Evolutionary conservation across 2,329 filamentous ascomycete species (phyloP), one percentile per base, ranked within the genome.

Genomic region (Magnaporthiopsis poae): DNA sequence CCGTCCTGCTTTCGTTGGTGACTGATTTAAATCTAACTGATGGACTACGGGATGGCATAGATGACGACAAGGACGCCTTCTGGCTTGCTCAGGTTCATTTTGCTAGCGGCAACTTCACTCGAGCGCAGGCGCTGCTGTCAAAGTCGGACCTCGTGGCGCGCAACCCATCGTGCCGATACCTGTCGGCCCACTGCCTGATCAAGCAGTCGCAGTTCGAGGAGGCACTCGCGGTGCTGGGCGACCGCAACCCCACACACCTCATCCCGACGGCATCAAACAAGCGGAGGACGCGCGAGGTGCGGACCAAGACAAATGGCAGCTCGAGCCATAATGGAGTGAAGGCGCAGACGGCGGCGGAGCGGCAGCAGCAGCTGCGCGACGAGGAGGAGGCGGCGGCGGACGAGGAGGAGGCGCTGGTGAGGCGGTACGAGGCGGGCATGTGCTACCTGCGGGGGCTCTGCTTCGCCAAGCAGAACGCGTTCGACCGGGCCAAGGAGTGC

Each of bases 81-180:
- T 97, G 92, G 90, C 88, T 99, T 61, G 95, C 95, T n/a, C 94
- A 98, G 78, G 92, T 96, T 56, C 94, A 99, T 78, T 99, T 98
- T 79, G 90, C 89, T 65, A 95, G 92, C 63, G 93, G 92, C 72
- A 96, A 98, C 80, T 97, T 96, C 77, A 95, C 90, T 11, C 90
- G 95, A 72, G 93, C 95, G 2, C 89, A 96, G 72, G 86, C 91
- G 31, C 90, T 97, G 70, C 87, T 99, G 69, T 87, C 88, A 36
- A 89, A 91, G 73, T 89, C 93, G 75, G 90, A 96, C 75, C 86
- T 98, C 69, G 86, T 95, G 71, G 79, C 86, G 61, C 87, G 90
- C 72, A 97, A 90, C 72, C 86, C 92, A 0, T 91, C 92, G 65
- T 97, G 94, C 75, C 88, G 90, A 73, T 99, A 99, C 75, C 88